Evolutionary conservation across 805 yeast genomes (phyloP), one percentile per base, ranked within the genome.

Genomic region (Blastobotrys chiropterorum): DNA sequence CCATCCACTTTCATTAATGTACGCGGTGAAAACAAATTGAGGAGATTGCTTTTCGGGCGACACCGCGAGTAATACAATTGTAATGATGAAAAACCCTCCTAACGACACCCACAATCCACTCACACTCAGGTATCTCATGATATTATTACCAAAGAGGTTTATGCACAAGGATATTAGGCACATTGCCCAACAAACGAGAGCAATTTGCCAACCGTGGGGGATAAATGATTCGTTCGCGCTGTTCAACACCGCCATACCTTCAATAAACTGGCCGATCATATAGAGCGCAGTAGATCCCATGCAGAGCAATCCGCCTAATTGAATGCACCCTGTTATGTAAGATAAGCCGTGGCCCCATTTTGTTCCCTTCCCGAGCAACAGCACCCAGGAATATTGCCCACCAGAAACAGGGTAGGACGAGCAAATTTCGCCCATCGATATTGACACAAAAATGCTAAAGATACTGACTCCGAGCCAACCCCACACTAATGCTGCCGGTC

Each of bases 381-480:
- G 74, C 1, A 82, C 82, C 53, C 88, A 86, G 54, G 82, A 82
- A 47, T 85, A 86, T 14, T 84, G 77, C 44, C 89, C 89, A 17
- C 86, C 80, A 15, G 84, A 72, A 8, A 83, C 82, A 30, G 89
- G 89, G 64, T 77, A 79, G 2, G 85, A 84, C 26, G 79, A 74
- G 14, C 85, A 77, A 19, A 83, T 71, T 60, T 83, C 89, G 0
- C 86, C 86, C 77, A 83, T 72, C 16, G 82, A 75, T 44, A 75
- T 66, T 4, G 82, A 85, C 44, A 83, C 86, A 15, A 74, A 73
- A 42, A 79, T 66, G 48, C 83, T 74, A 47, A 82, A 78, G 22
- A 72, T 55, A 65, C 80, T 72, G 31, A 81, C 83, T 20, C 80
- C 67, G 17, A 82, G 56, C 69, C 74, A 74, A 8, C 76, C 77